Evolutionary conservation across 2,329 filamentous ascomycete genomes (phyloP).

Genomic region (Monosporascus sp.): DNA sequence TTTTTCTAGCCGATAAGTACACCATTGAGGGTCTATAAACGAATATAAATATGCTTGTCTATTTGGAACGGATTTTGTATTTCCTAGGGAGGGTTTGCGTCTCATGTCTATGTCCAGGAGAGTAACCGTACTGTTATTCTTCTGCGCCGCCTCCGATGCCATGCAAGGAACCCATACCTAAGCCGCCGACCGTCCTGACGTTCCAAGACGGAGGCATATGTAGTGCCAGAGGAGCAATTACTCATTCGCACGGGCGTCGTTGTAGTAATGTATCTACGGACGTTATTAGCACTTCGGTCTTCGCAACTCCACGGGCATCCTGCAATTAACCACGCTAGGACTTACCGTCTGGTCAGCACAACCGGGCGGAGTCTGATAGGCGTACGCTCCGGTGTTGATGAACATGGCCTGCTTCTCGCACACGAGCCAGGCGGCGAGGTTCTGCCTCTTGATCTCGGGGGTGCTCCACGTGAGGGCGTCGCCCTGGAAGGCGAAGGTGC

Average conservation of each 20-base stretch:
- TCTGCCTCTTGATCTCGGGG: conserved; percentile 44
- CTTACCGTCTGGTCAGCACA: conserved; percentile 55
- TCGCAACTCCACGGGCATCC: background rate
- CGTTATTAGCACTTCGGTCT: background rate
- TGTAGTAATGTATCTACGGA: conserved; percentile 36
- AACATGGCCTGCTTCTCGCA: conserved; percentile 47
- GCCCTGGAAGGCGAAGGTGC: conserved; percentile 52
- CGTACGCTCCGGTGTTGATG: conserved; percentile 55
- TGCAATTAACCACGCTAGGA: conserved; percentile 3
- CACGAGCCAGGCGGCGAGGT: conserved; percentile 54
- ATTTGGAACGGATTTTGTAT: no score
- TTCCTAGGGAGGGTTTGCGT: no score
- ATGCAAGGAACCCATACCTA: no score
- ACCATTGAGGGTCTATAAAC: no score
- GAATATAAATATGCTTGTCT: no score
- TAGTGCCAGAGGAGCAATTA: background rate
- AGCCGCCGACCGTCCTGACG: no score
- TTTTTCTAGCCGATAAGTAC: no score
- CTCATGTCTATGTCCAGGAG: no score
- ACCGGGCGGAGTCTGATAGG: conserved; percentile 51
- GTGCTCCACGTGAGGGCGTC: conserved; percentile 52
- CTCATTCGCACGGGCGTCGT: conserved; percentile 28
- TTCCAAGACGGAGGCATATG: no score
- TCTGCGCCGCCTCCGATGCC: no score
- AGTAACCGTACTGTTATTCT: no score